A percentile compares a stretch with the other conserved stretches of the same genome.
These are phyloP conservation scores for Melampsora americana DNA, from an alignment of 1,284 basidiomycete species.

Conservation along the genomic window DNA sequence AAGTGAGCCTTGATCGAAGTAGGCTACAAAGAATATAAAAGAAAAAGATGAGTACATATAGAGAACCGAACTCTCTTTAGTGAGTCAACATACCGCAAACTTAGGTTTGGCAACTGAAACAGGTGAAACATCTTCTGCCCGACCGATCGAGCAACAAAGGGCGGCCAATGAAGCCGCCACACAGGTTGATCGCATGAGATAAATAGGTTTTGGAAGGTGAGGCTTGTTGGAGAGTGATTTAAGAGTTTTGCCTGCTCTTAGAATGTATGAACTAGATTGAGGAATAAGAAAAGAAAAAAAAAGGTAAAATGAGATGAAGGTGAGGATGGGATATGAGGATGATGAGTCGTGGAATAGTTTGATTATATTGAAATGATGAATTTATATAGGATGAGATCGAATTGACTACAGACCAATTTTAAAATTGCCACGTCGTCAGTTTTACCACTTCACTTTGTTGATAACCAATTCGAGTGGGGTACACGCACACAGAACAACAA, in stretches of 20 bases:
- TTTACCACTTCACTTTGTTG: not conserved
- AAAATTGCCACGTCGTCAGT: slow-evolving; percentile 1
- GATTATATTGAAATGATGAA: not conserved
- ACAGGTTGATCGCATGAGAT: slow-evolving; percentile 27
- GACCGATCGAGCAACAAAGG: slow-evolving; percentile 22
- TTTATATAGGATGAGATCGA: too few species aligned
- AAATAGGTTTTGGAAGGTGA: not conserved
- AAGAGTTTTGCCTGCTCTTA: not conserved
- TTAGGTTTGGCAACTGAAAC: slow-evolving; percentile 10
- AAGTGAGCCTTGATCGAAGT: slow-evolving; percentile 85
- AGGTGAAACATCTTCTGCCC: slow-evolving; percentile 17
- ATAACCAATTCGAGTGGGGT: not conserved
- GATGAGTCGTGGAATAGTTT: not conserved
- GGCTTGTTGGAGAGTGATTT: not conserved
- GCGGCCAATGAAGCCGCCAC: slow-evolving; percentile 35
- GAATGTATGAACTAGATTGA: too few species aligned
- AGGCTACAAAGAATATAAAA: slow-evolving; percentile 59
- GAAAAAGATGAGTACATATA: not conserved
- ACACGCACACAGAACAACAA: not conserved
- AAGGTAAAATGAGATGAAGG: not conserved
- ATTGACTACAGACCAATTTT: not conserved
- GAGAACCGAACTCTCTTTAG: not conserved
- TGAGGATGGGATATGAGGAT: not conserved
- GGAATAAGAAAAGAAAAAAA: not conserved
- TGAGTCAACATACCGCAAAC: slow-evolving; percentile 28